Conservation (phyloP, 2,329 filamentous ascomycete genomes). For the Trichocomaceae sp. region DNA sequence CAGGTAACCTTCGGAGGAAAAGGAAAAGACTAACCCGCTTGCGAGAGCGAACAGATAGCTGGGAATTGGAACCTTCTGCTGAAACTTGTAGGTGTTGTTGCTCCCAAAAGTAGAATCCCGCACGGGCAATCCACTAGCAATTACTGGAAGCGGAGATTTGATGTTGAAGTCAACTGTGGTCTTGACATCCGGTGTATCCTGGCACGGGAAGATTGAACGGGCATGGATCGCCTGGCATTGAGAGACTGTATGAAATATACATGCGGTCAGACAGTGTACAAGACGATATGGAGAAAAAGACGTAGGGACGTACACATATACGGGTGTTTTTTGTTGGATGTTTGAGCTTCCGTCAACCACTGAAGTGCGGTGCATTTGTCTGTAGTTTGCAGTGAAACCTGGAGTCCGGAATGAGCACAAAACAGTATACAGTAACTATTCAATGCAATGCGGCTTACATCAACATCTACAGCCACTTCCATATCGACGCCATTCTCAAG, state of each 20-base stretch:
- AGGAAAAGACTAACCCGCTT: constrained; percentile 37
- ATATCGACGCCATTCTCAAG: constrained; percentile 44
- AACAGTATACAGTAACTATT: not conserved
- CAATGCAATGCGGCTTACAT: constrained; percentile 27
- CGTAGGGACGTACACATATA: constrained; percentile 63
- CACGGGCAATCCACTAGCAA: constrained; percentile 72
- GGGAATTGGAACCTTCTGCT: constrained; percentile 87
- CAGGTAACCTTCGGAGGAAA: not conserved
- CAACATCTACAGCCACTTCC: constrained; percentile 43
- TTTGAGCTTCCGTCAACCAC: constrained; percentile 91
- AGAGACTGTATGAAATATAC: constrained; percentile 49
- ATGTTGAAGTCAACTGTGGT: constrained; percentile 89
- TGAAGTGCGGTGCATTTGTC: constrained; percentile 84
- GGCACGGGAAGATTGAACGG: constrained; percentile 88
- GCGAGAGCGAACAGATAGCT: constrained; percentile 93
- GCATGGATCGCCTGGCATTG: constrained; percentile 97
- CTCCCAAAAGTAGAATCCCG: constrained; percentile 49
- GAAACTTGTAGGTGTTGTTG: constrained; percentile 68
- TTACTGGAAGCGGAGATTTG: constrained; percentile 77
- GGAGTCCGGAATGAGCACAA: constrained; percentile 1
- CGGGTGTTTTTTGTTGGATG: constrained; percentile 88
- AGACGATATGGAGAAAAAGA: not conserved
- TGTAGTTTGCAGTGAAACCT: constrained; percentile 73
- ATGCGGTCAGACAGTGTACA: not conserved
- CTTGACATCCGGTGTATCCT: constrained; percentile 96